These are phyloP conservation scores for Hysterium pulicare DNA, from an alignment of 2,329 filamentous ascomycete genomes.

Conservation along the genomic window DNA sequence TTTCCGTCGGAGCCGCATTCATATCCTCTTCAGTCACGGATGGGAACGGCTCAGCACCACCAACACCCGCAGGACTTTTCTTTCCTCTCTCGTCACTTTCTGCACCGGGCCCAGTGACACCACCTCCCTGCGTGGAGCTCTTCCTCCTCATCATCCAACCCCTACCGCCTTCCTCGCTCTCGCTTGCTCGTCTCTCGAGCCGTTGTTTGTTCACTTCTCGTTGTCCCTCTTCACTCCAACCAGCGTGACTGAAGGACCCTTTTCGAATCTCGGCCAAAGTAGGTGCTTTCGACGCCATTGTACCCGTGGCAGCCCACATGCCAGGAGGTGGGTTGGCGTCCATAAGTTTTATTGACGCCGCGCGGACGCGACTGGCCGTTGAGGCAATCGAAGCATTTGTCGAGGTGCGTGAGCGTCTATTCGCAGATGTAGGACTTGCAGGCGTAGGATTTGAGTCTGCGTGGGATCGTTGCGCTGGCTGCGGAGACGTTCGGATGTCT, in stretches of 20 bases:
- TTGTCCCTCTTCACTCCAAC: constrained; percentile 31
- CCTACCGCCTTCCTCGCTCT: constrained; percentile 16
- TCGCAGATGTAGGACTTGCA: constrained; percentile 12
- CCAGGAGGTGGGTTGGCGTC: constrained; percentile 38
- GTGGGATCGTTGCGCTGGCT: constrained; percentile 8
- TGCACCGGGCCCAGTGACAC: constrained; percentile 1
- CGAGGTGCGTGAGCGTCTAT: constrained; percentile 22
- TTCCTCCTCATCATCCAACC: constrained; percentile 5
- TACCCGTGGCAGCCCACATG: constrained; percentile 46
- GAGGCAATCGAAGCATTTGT: constrained; percentile 32
- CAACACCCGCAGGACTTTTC: neutral
- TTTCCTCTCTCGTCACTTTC: neutral
- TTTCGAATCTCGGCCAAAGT: constrained; percentile 42
- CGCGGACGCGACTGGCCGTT: constrained; percentile 24
- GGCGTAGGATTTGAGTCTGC: constrained; percentile 9
- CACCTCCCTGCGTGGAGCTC: constrained; percentile 8
- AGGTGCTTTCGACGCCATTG: constrained; percentile 39
- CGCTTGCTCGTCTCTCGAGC: constrained; percentile 21
- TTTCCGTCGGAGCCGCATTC: constrained; percentile 2
- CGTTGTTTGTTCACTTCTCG: constrained; percentile 9
- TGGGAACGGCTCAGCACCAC: constrained; percentile 25
- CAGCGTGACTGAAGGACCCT: constrained; percentile 32
- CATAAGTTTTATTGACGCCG: constrained; percentile 36
- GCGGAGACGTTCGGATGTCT: constrained; percentile 4
- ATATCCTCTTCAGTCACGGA: constrained; percentile 28